phyloP scores from a whole-genome alignment of 139 green algal species.

The Chlamydomonas sp. region DNA sequence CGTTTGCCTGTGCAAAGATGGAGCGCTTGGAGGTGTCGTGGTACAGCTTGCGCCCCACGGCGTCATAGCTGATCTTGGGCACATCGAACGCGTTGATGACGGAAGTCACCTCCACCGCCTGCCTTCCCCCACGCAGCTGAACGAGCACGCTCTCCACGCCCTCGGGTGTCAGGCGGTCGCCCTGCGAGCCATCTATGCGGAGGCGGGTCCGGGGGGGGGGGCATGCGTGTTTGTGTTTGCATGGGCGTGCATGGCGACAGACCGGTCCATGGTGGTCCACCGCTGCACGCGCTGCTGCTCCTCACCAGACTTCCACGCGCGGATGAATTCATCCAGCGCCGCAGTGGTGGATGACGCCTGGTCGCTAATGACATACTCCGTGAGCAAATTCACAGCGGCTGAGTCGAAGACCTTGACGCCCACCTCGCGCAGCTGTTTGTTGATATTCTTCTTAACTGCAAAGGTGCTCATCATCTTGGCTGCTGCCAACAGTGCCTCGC shows the following conservation, averaged over 20 bases:
- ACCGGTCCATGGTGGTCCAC: no score
- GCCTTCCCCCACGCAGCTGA: slow-evolving; percentile 1
- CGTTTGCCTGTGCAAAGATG: slow-evolving; percentile 26
- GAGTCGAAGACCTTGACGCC: slow-evolving; percentile 10
- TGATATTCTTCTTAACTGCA: slow-evolving; percentile 5
- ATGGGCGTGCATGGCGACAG: neutral
- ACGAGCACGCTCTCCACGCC: slow-evolving; percentile 7
- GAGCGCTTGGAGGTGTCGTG: slow-evolving; percentile 25
- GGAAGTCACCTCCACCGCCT: slow-evolving; percentile 26
- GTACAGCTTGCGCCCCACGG: slow-evolving; percentile 47
- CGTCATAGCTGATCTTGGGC: slow-evolving; percentile 54
- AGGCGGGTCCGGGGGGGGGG: neutral
- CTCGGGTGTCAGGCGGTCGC: slow-evolving; percentile 1
- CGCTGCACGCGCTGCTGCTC: neutral
- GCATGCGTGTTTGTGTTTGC: neutral
- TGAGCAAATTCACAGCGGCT: neutral
- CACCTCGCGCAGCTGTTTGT: slow-evolving; percentile 5
- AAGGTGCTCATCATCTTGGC: no score
- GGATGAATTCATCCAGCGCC: neutral
- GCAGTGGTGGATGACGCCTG: neutral
- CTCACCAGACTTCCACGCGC: slow-evolving; percentile 1
- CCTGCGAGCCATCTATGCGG: slow-evolving; percentile 4
- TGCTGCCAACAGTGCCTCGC: no score
- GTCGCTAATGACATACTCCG: slow-evolving; percentile 2
- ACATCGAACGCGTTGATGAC: slow-evolving; percentile 51